Evolutionary conservation across 495 filamentous ascomycete species (phyloP).

Genomic region (Trypethelium eluteriae): DNA sequence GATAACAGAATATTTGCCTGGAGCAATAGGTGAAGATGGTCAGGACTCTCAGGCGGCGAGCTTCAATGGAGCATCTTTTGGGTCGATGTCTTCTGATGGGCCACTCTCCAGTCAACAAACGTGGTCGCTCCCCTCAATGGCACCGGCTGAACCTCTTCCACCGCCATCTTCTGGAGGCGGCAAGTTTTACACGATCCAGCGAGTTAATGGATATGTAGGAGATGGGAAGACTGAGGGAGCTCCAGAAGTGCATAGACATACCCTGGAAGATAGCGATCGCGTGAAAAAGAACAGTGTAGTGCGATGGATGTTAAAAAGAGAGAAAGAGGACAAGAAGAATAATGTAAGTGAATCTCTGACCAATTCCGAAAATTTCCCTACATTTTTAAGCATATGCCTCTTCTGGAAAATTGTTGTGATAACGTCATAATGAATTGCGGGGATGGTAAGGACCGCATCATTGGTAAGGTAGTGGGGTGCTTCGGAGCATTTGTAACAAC

Average conservation of each 20-base stretch:
- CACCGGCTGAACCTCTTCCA: background rate
- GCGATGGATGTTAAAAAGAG: slow-evolving; percentile 56
- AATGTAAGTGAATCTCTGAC: slow-evolving; percentile 48
- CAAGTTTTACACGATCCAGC: slow-evolving; percentile 40
- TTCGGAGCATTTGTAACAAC: background rate
- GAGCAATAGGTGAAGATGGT: slow-evolving; percentile 21
- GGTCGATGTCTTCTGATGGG: background rate
- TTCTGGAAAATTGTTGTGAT: slow-evolving; percentile 10
- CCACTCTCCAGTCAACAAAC: slow-evolving; percentile 5
- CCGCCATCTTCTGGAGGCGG: slow-evolving; percentile 6
- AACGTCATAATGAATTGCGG: slow-evolving; percentile 5
- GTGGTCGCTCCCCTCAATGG: slow-evolving; percentile 3
- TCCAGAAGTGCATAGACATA: slow-evolving; percentile 63
- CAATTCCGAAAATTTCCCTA: background rate
- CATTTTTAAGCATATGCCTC: background rate
- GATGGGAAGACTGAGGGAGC: slow-evolving; percentile 66
- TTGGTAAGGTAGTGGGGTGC: background rate
- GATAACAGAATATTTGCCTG: slow-evolving; percentile 73
- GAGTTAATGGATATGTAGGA: slow-evolving; percentile 69
- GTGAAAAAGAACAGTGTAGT: slow-evolving; percentile 80
- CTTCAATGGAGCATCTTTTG: slow-evolving; percentile 12
- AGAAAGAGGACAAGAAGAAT: slow-evolving; percentile 59
- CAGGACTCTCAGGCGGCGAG: slow-evolving; percentile 5
- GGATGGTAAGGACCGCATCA: background rate
- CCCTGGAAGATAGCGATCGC: slow-evolving; percentile 68